Base-by-base conservation (phyloP, 495 filamentous ascomycete genomes). In the Aspergillus nidulans region DNA sequence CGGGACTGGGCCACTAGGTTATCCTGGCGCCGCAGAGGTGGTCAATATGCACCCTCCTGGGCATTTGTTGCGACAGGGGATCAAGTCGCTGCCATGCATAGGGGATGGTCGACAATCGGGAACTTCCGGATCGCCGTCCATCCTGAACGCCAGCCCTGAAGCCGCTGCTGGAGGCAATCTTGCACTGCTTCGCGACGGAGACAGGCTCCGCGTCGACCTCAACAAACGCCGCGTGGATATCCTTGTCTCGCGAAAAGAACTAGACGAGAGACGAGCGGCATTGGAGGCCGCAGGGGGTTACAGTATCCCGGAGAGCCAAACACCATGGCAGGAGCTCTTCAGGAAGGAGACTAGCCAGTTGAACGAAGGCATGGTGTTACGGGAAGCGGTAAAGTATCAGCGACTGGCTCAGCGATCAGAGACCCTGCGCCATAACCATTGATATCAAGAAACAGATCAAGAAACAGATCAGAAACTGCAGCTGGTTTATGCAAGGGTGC, bases 161-260 rank as follows among this genome's bases (percentile, higher is more conserved):
- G 81, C 81, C 39, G 79, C 81, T n/a, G 78, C 79, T 12, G 81
- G 81, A 7, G 81, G 81, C 9, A 82, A 82, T 28, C 69, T 85
- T 18, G 80, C 72, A 30, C 62, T 85, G 25, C 56, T 83, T 19
- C 65, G 65, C 18, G 74, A 83, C 52, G 81, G 81, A 12, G 81
- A 85, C 57, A 72, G 68, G 44, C 62, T 85, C 16, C 70, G 79
- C 6, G 79, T 85, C 42, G 82, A 85, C 56, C 63, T 83, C 52
- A 77, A 69, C 50, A 77, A 77, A 56, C 73, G 76, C 13, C 72
- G 67, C 3, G 75, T 85, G 0, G 74, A 85, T 56, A 73, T 85
- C 24, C 62, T 81, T 39, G 68, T 84, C 12, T 64, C 68, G 1
- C 69, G 76, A 26, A 71, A 77, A n/a, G 91, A 94, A 67, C 67